phyloP scores from a whole-genome alignment of 2,329 filamentous ascomycete genomes.

The Mariannaea elegans region DNA sequence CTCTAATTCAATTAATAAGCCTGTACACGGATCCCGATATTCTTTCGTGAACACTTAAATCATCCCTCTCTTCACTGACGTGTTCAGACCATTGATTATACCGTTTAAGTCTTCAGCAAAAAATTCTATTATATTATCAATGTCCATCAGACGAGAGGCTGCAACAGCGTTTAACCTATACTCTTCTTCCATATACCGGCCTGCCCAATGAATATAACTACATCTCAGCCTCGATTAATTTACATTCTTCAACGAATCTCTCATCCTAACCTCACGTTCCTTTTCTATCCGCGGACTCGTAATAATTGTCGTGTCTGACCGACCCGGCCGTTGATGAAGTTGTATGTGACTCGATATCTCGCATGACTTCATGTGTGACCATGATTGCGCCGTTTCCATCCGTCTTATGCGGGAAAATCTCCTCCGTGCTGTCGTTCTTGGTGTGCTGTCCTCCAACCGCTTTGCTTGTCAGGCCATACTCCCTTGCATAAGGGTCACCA shows the following conservation, averaged over 20 bases:
- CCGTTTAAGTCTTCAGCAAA: too few relatives aligned
- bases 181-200: not conserved
- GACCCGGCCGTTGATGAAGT: conserved; percentile 19
- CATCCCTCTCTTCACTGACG: too few relatives aligned
- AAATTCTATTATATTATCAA: not conserved
- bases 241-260: not conserved
- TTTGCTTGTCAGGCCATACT: conserved; percentile 29
- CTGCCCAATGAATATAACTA: conserved; percentile 6
- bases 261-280: not conserved
- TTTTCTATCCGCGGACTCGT: conserved; percentile 1
- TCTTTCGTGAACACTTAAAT: too few relatives aligned
- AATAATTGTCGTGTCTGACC: conserved; percentile 15
- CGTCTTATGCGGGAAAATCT: conserved; percentile 32
- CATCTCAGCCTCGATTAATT: not conserved
- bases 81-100: too few relatives aligned
- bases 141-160: not conserved
- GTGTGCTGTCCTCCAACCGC: conserved; percentile 27
- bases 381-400: conserved; percentile 34
- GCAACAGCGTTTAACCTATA: not conserved
- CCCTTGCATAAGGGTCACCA: not conserved
- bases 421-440: conserved; percentile 33
- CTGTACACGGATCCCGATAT: too few relatives aligned
- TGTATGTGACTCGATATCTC: conserved; percentile 26
- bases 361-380: conserved; percentile 26
- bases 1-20: too few relatives aligned